Percentiles rank a stretch among this genome's conserved stretches.
Evolutionary conservation across 1,284 basidiomycete genomes (phyloP).

Genomic region (Ganoderma resinaceum): DNA sequence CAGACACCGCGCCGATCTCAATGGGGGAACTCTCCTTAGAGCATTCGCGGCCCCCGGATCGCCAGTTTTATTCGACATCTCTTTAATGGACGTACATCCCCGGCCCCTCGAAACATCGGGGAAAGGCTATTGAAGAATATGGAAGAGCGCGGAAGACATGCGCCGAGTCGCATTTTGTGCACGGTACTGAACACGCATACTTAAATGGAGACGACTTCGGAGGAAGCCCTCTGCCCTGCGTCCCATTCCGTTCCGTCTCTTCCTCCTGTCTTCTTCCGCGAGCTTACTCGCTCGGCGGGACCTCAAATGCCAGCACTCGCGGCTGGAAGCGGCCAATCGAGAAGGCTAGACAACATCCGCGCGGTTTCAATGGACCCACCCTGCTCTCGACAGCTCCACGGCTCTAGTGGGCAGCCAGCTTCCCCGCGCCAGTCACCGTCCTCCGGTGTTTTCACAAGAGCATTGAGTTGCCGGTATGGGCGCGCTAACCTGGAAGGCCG

Average conservation of each 20-base stretch:
- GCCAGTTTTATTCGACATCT: not conserved
- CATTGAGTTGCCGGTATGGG: not conserved
- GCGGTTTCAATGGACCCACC: not conserved
- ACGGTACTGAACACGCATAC: not conserved
- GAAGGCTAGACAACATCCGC: not conserved
- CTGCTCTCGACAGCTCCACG: not conserved
- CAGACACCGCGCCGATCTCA: not conserved
- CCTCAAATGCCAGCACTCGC: not conserved
- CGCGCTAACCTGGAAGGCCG: not conserved
- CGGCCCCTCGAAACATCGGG: not conserved
- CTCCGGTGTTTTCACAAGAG: not conserved
- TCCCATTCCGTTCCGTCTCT: not conserved
- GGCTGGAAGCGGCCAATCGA: not conserved
- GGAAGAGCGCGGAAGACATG: not conserved
- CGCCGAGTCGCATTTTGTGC: not conserved
- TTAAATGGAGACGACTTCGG: not conserved
- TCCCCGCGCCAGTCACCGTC: not conserved
- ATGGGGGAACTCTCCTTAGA: not conserved
- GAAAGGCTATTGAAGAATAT: not conserved
- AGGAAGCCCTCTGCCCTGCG: not conserved
- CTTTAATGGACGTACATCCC: not conserved
- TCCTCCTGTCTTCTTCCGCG: slow-evolving; percentile 1
- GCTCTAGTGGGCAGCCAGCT: not conserved
- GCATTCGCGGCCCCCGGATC: not conserved
- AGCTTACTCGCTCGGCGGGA: slow-evolving; percentile 2